These are phyloP conservation scores for Copromyces sp. DNA, from an alignment of 495 filamentous ascomycete species.

Conservation along the genomic window DNA sequence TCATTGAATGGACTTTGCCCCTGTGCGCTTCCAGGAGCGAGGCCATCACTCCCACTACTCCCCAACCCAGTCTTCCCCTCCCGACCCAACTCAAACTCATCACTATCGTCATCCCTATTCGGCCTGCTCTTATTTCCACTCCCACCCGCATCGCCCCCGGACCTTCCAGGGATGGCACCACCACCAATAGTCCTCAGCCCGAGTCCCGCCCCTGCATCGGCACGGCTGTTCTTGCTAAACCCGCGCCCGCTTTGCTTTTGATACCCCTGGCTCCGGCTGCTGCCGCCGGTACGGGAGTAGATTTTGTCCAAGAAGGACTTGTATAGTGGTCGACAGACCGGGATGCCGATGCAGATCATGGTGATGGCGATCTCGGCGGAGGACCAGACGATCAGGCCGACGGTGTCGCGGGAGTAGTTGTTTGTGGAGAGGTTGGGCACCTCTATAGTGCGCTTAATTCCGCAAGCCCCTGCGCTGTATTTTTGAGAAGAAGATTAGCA, in stretches of 20 bases:
- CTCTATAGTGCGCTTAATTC: slow-evolving; percentile 16
- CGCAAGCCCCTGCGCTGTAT: slow-evolving; percentile 14
- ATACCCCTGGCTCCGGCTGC: neutral
- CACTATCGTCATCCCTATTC: neutral
- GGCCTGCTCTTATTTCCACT: neutral
- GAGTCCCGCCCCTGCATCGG: neutral
- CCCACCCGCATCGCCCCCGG: neutral
- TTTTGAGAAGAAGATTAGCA: neutral
- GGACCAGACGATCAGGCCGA: slow-evolving; percentile 15
- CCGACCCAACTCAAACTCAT: neutral
- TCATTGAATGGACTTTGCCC: neutral
- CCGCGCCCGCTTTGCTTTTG: neutral
- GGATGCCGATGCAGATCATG: slow-evolving; percentile 15
- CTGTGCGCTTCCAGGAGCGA: neutral
- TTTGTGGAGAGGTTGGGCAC: slow-evolving; percentile 11
- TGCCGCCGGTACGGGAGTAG: neutral
- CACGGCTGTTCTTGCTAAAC: neutral
- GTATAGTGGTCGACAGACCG: slow-evolving; percentile 14
- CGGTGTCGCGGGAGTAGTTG: slow-evolving; percentile 9
- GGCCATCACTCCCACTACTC: neutral
- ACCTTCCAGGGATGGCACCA: neutral
- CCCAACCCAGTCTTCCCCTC: neutral
- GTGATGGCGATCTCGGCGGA: slow-evolving; percentile 15
- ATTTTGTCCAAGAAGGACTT: neutral
- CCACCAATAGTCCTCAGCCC: slow-evolving; percentile 8